These are phyloP conservation scores for Diaporthe eres DNA, from an alignment of 2,329 filamentous ascomycete genomes.

Conservation along the genomic window DNA sequence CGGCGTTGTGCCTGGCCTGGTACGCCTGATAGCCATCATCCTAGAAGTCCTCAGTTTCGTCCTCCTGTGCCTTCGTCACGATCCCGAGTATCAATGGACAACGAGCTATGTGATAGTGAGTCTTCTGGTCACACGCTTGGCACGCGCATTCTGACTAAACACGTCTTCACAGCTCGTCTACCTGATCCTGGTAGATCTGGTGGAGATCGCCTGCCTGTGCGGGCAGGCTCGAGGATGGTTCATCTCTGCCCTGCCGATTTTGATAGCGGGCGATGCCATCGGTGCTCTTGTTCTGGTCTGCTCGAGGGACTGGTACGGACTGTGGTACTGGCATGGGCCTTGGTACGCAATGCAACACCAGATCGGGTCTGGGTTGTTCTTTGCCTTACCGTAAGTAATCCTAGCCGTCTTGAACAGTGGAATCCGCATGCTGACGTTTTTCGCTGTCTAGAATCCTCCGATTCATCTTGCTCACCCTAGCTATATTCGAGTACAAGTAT, in stretches of 20 bases:
- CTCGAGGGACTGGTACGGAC: slow-evolving; percentile 40
- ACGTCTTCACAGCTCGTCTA: slow-evolving; percentile 30
- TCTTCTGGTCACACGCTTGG: neutral
- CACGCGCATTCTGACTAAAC: neutral
- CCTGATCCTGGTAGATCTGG: slow-evolving; percentile 35
- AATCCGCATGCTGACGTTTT: neutral
- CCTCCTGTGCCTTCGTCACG: slow-evolving; percentile 3
- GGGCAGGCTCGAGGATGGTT: slow-evolving; percentile 38
- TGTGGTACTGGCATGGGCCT: slow-evolving; percentile 41
- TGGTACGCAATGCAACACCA: slow-evolving; percentile 40
- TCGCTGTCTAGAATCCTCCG: slow-evolving; percentile 22
- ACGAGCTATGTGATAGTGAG: slow-evolving; percentile 41
- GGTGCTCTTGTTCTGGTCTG: slow-evolving; percentile 36
- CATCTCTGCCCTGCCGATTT: slow-evolving; percentile 29
- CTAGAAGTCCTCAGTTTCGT: slow-evolving; percentile 36
- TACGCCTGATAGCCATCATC: slow-evolving; percentile 27
- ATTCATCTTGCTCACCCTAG: slow-evolving; percentile 26
- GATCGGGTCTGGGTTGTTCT: slow-evolving; percentile 38
- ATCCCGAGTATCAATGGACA: slow-evolving; percentile 13
- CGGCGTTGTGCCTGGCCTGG: slow-evolving; percentile 26
- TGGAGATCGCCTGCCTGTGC: slow-evolving; percentile 36
- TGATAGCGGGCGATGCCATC: slow-evolving; percentile 34
- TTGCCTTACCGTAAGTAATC: slow-evolving; percentile 36
- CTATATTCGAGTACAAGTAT: slow-evolving; percentile 32
- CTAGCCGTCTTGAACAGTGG: too few species aligned